A percentile compares a stretch with the other conserved stretches of the same genome.
phyloP scores from a whole-genome alignment of 2,329 filamentous ascomycete species.

The Polychaeton citri region DNA sequence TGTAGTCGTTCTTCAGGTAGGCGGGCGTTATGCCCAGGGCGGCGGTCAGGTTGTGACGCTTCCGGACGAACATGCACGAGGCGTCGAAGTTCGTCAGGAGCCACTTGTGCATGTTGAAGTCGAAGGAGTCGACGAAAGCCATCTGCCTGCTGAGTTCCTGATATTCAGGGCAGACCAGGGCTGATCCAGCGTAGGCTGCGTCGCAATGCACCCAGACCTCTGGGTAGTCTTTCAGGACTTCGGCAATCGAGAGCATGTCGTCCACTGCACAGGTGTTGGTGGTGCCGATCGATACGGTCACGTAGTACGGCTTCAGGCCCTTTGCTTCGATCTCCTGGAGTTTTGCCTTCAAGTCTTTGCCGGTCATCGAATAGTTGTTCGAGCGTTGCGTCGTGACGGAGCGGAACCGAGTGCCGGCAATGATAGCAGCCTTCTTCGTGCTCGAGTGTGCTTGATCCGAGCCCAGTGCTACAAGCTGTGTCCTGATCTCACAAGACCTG shows the following conservation, averaged over 20 bases:
- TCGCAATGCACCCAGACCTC: slow-evolving; percentile 85
- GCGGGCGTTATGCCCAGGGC: slow-evolving; percentile 66
- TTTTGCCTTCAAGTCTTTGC: slow-evolving; percentile 43
- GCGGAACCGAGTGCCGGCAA: slow-evolving; percentile 72
- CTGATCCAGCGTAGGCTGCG: slow-evolving; percentile 80
- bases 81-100: slow-evolving; percentile 85
- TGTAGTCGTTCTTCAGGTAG: slow-evolving; percentile 72
- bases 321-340: slow-evolving; percentile 53
- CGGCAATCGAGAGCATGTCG: slow-evolving; percentile 58
- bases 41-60: slow-evolving; percentile 61
- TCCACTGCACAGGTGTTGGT: slow-evolving; percentile 83
- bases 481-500: slow-evolving; percentile 50
- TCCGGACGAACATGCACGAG: slow-evolving; percentile 66
- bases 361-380: slow-evolving; percentile 59
- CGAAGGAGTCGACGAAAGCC: slow-evolving; percentile 67
- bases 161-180: slow-evolving; percentile 70
- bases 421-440: slow-evolving; percentile 74
- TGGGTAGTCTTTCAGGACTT: slow-evolving; percentile 39
- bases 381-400: slow-evolving; percentile 50
- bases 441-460: slow-evolving; percentile 70
- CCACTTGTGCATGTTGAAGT: slow-evolving; percentile 98
- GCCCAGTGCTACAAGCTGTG: slow-evolving; percentile 65
- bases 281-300: slow-evolving; percentile 73
- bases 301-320: slow-evolving; percentile 71
- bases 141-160: slow-evolving; percentile 53